phyloP scores from a whole-genome alignment of 2,329 filamentous ascomycete genomes.

The Fusarium miscanthi region DNA sequence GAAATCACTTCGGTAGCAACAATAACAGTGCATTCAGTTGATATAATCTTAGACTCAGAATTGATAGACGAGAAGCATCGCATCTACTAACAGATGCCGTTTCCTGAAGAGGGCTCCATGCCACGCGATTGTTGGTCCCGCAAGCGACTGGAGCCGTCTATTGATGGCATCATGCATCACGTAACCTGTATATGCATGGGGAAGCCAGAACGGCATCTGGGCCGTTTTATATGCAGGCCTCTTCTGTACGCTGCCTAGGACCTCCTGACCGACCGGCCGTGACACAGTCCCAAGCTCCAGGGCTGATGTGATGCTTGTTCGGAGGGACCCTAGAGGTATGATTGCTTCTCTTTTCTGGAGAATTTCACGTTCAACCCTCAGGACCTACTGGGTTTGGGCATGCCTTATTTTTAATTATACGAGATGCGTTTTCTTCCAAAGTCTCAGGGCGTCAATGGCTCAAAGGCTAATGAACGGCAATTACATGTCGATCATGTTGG shows the following conservation, averaged over 20 bases:
- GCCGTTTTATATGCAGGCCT: conserved; percentile 30
- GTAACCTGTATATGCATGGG: conserved; percentile 24
- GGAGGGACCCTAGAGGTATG: background rate
- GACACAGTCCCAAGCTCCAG: conserved; percentile 17
- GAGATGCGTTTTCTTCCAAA: background rate
- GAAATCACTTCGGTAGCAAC: background rate
- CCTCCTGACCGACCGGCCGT: conserved; percentile 6
- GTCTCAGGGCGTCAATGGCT: conserved; percentile 8
- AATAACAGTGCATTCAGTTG: background rate
- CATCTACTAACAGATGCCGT: conserved; percentile 8
- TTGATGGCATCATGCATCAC: conserved; percentile 39
- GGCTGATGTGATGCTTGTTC: background rate
- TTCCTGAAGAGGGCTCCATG: conserved; percentile 10
- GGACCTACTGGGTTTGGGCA: background rate
- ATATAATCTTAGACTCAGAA: background rate
- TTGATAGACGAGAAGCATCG: background rate
- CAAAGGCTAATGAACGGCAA: conserved; percentile 4
- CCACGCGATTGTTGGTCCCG: conserved; percentile 22
- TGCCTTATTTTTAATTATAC: background rate
- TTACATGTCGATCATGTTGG: conserved; percentile 19
- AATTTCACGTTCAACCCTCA: background rate
- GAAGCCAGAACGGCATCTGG: conserved; percentile 21
- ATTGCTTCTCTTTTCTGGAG: background rate
- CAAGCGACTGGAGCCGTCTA: conserved; percentile 21
- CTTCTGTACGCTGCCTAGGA: conserved; percentile 6